Base-by-base conservation (phyloP, 768 basidiomycete species). In the Suillus placidus region DNA sequence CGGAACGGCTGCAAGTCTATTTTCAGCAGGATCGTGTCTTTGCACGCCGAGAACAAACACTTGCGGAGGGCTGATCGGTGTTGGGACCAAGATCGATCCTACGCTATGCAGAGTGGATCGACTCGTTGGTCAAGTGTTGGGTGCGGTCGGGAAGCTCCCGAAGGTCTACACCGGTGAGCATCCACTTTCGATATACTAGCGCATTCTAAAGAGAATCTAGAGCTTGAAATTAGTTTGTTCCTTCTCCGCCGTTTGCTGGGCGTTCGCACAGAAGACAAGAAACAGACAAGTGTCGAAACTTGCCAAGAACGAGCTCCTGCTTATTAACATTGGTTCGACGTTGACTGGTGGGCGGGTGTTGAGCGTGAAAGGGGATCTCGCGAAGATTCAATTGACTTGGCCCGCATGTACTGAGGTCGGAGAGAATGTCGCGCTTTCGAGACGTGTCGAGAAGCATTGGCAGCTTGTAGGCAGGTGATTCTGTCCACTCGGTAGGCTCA, bases 271-370 rank as follows among this genome's bases (percentile, higher is more conserved):
- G 97, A 97, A 78, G 97, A 99, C 81, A 97, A 96, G 83, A 99
- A 98, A 78, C 93, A 96, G 77, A 97, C 97, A 95, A 79, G 93
- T 94, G 34, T 84, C 93, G 62, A 97, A n/a, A n/a, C n/a, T n/a
- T n/a, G n/a, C n/a, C n/a, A 97, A 96, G 80, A 91, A 90, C 78
- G 95, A 97, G 80, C 84, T 96, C 3, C 80, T 97, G 4, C 87
- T 99, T 68, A 95, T 99, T 84, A 98, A 99, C 82, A 98, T 99
- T 65, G 96, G 97, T n/a, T 97, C 95, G 30, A 97, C 95, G 2
- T 97, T n/a, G n/a, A n/a, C n/a, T n/a, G n/a, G n/a, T n/a, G n/a
- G n/a, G n/a, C n/a, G n/a, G n/a, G n/a, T n/a, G n/a, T n/a, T n/a
- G n/a, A n/a, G 87, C 73, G 94, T 97, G 73, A 97, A 96, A 79